These are phyloP conservation scores for Earliella scabrosa DNA, from an alignment of 1,284 basidiomycete species.

Conservation along the genomic window DNA sequence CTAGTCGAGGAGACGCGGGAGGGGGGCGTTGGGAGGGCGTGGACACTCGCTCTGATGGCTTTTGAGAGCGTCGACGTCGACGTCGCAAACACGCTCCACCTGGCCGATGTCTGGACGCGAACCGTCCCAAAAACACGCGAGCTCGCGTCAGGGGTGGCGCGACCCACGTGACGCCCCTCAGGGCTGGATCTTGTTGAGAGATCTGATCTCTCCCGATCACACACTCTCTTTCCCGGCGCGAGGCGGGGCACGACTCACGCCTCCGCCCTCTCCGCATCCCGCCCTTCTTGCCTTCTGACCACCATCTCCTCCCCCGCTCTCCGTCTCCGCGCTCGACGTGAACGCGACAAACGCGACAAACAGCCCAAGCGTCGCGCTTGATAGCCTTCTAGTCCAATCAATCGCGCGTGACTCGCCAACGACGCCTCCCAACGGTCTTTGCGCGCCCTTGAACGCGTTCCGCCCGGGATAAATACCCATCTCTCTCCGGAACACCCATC, in stretches of 20 bases:
- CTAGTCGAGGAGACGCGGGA: not conserved
- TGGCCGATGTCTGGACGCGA: not conserved
- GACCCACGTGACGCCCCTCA: slow-evolving; percentile 16
- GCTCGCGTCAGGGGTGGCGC: no score
- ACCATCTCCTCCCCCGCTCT: slow-evolving; percentile 23
- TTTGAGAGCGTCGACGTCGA: no score
- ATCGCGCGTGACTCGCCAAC: no score
- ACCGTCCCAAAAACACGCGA: no score
- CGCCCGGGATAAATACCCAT: not conserved
- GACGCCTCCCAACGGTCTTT: no score
- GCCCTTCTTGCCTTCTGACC: slow-evolving; percentile 17
- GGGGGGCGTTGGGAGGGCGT: not conserved
- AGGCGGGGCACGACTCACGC: slow-evolving; percentile 1
- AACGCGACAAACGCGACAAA: not conserved
- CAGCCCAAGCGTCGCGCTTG: not conserved
- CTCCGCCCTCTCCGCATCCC: not conserved
- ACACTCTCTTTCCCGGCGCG: not conserved
- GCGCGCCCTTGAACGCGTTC: not conserved
- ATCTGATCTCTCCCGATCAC: slow-evolving; percentile 13
- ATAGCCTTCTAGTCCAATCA: no score
- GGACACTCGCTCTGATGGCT: no score
- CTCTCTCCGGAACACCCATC: no score
- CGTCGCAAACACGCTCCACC: slow-evolving; percentile 1
- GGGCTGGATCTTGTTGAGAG: slow-evolving; percentile 23
- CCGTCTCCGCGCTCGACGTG: slow-evolving; percentile 7